Conservation (phyloP, 2,329 filamentous ascomycete species). For the Sclerotinia sclerotiorum region DNA sequence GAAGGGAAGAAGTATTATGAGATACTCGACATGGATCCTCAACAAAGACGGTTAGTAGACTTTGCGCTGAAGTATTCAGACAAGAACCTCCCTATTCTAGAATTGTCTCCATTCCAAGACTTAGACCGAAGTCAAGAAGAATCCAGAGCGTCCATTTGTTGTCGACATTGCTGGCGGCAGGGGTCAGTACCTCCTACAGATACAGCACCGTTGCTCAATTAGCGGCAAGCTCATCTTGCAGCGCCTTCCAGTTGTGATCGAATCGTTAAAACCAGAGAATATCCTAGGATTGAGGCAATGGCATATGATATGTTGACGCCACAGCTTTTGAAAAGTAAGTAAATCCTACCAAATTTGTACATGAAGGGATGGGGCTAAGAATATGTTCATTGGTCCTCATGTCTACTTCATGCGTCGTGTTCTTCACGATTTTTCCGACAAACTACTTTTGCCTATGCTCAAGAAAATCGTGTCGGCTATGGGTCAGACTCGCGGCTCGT, state of each 20-base stretch:
- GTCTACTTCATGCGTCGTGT: constrained; percentile 11
- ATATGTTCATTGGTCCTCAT: not conserved
- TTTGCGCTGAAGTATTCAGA: constrained; percentile 30
- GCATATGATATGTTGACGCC: constrained; percentile 37
- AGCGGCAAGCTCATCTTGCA: constrained; percentile 36
- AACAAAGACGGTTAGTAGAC: constrained; percentile 29
- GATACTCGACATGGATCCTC: constrained; percentile 25
- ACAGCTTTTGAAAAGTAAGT: constrained; percentile 36
- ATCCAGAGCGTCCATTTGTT: constrained; percentile 32
- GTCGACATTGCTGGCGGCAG: constrained; percentile 33
- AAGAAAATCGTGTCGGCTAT: constrained; percentile 10
- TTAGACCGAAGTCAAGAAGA: not conserved
- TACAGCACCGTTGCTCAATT: constrained; percentile 29
- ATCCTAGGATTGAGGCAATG: constrained; percentile 37
- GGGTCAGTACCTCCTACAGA: constrained; percentile 37
- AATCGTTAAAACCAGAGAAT: constrained; percentile 29
- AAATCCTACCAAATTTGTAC: not conserved
- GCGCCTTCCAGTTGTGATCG: constrained; percentile 36
- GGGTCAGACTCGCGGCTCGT: not conserved
- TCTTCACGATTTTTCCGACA: constrained; percentile 9
- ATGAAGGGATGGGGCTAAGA: not conserved
- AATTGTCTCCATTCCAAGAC: constrained; percentile 23
- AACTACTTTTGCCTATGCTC: not conserved
- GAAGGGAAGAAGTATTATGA: constrained; percentile 34
- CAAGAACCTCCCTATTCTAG: constrained; percentile 26